Evolutionary conservation across 2,329 filamentous ascomycete genomes (phyloP).

Genomic region (Magnaporthiopsis rhizophila): DNA sequence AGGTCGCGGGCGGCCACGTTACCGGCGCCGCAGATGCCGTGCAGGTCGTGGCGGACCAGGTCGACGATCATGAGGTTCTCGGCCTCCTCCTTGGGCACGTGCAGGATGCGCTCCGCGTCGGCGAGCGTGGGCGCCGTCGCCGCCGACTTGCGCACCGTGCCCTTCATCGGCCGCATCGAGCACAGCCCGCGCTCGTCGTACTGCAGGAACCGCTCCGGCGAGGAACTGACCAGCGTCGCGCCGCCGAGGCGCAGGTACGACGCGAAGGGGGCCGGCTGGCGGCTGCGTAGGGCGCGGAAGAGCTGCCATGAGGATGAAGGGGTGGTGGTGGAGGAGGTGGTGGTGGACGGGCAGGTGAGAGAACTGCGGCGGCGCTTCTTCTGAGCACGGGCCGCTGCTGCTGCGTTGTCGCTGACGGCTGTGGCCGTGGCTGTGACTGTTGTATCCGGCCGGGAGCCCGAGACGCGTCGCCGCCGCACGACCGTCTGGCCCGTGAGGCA

Average conservation of each 20-base stretch:
- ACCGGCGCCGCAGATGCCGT: slow-evolving; percentile 70
- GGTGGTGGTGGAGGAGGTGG: slow-evolving; percentile 8
- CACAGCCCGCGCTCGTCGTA: slow-evolving; percentile 45
- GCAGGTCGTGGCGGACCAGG: slow-evolving; percentile 86
- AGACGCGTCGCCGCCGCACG: slow-evolving; percentile 29
- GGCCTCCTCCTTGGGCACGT: slow-evolving; percentile 80
- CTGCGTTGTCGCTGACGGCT: neutral
- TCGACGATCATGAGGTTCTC: slow-evolving; percentile 99
- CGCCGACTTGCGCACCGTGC: slow-evolving; percentile 75
- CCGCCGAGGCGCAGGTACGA: slow-evolving; percentile 67
- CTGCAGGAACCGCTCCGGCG: slow-evolving; percentile 81
- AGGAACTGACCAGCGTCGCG: slow-evolving; percentile 70
- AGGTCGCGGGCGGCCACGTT: slow-evolving; percentile 68
- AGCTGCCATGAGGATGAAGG: slow-evolving; percentile 56
- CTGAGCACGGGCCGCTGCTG: neutral
- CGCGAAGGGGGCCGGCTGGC: slow-evolving; percentile 78
- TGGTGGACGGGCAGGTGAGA: neutral
- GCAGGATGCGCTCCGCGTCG: slow-evolving; percentile 64
- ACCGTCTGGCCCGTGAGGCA: slow-evolving; percentile 72
- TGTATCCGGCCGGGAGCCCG: neutral
- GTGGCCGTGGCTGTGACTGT: slow-evolving; percentile 9
- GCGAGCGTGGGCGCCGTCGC: slow-evolving; percentile 53
- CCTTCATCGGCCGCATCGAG: slow-evolving; percentile 91
- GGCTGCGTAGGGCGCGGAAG: slow-evolving; percentile 59
- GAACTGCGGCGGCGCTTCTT: slow-evolving; percentile 6